Conservation (phyloP, 2,329 filamentous ascomycete genomes). For the Incumbomyces lentus region DNA sequence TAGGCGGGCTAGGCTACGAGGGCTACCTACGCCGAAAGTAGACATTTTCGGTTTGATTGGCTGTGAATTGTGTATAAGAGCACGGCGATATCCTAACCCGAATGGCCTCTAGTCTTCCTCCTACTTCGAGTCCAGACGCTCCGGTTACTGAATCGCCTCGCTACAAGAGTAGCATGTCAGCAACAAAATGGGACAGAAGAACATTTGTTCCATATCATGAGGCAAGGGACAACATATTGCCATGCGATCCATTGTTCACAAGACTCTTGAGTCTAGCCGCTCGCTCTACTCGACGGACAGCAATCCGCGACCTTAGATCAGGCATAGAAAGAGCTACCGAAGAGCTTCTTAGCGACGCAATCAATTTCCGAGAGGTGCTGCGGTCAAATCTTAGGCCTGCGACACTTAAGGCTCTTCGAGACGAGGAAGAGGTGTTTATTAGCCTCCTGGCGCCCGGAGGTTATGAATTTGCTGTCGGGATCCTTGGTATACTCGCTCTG, state of each 20-base stretch:
- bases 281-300: constrained; percentile 19
- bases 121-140: too few species aligned
- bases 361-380: constrained; percentile 23
- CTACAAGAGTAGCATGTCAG: not conserved
- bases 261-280: constrained; percentile 25
- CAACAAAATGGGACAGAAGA: constrained; percentile 14
- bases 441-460: constrained; percentile 27
- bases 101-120: not conserved
- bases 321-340: constrained; percentile 25
- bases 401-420: constrained; percentile 16
- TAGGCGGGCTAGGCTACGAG: too few species aligned
- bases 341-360: constrained; percentile 26
- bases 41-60: too few species aligned
- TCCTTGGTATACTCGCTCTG: constrained; percentile 26
- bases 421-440: constrained; percentile 26
- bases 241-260: constrained; percentile 26
- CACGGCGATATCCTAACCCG: not conserved
- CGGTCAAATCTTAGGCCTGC: constrained; percentile 12
- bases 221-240: constrained; percentile 23
- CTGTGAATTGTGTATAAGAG: too few species aligned
- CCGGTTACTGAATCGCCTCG: too few species aligned
- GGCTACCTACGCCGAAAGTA: too few species aligned
- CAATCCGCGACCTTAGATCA: constrained; percentile 26
- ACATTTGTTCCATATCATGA: constrained; percentile 24
- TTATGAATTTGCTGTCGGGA: constrained; percentile 29